Conservation (phyloP, 805 yeast genomes). For the Cyberlindnera amylophila region DNA sequence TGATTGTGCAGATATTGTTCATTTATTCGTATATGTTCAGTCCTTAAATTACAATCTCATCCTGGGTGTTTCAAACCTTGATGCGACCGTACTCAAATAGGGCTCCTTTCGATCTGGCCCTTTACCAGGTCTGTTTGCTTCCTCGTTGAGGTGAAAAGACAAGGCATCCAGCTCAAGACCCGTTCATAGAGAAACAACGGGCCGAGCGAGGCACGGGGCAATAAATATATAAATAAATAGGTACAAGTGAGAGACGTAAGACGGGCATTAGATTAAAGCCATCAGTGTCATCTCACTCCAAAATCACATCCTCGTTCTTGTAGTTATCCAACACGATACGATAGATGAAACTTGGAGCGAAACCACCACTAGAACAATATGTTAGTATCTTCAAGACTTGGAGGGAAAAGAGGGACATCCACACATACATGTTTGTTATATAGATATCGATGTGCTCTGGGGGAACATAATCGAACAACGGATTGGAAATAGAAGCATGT, state of each 20-base stretch:
- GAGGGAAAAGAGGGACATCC: background rate
- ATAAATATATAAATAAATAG: background rate
- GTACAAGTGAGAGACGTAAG: background rate
- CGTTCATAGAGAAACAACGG: slow-evolving; percentile 24
- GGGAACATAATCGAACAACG: slow-evolving; percentile 83
- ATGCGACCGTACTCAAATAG: slow-evolving; percentile 60
- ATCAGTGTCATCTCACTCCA: slow-evolving; percentile 35
- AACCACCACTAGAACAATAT: slow-evolving; percentile 66
- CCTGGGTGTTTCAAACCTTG: slow-evolving; percentile 27
- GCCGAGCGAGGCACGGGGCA: slow-evolving; percentile 70
- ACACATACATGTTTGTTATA: slow-evolving; percentile 71
- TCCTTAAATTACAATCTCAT: slow-evolving; percentile 28
- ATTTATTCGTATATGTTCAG: too few species aligned
- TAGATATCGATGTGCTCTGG: slow-evolving; percentile 94
- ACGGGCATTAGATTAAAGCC: background rate
- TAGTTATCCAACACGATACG: slow-evolving; percentile 94
- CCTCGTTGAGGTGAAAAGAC: background rate
- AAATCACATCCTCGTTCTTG: slow-evolving; percentile 73
- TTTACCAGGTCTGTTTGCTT: too few species aligned
- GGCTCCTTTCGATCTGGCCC: slow-evolving; percentile 44
- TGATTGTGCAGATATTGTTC: too few species aligned
- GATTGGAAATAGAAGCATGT: slow-evolving; percentile 78
- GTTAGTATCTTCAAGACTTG: slow-evolving; percentile 10
- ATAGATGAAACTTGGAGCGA: slow-evolving; percentile 92
- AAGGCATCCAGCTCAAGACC: slow-evolving; percentile 61